Evolutionary conservation across 148 eudicot genomes (phyloP).

Genomic region (Camellia japonica): DNA sequence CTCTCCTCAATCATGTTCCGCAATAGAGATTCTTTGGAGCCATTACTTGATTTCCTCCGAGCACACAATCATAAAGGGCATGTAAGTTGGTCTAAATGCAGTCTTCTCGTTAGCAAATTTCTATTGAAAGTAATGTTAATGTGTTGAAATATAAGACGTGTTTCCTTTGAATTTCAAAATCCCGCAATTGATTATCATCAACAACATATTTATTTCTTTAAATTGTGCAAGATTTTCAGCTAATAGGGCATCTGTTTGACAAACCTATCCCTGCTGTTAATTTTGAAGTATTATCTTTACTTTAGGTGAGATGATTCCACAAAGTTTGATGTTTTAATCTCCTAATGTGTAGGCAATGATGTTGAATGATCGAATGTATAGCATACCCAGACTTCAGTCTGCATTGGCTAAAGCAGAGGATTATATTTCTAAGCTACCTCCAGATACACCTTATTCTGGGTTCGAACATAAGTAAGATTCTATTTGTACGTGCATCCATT

Average conservation of each 20-base stretch:
- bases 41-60: conserved; percentile 90
- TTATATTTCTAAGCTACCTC: conserved; percentile 59
- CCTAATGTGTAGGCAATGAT: conserved; percentile 55
- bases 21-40: conserved; percentile 83
- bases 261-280: not conserved
- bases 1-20: conserved; percentile 94
- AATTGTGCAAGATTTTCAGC: not conserved
- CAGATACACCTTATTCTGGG: conserved; percentile 74
- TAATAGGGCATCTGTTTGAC: not conserved
- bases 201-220: not conserved
- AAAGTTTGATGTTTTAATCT: not conserved
- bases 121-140: not conserved
- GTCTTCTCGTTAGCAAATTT: not conserved
- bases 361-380: conserved; percentile 86
- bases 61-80: conserved; percentile 76
- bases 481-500: not conserved
- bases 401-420: conserved; percentile 81
- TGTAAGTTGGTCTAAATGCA: conserved; percentile 41
- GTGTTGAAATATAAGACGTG: not conserved
- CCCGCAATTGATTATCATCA: not conserved
- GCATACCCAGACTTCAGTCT: conserved; percentile 66
- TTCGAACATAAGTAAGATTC: conserved; percentile 67
- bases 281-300: not conserved
- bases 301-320: not conserved
- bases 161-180: not conserved